Evolutionary conservation across 345 rosid species (phyloP), one percentile per base, ranked within the genome.

Genomic region (Brassica cretica): DNA sequence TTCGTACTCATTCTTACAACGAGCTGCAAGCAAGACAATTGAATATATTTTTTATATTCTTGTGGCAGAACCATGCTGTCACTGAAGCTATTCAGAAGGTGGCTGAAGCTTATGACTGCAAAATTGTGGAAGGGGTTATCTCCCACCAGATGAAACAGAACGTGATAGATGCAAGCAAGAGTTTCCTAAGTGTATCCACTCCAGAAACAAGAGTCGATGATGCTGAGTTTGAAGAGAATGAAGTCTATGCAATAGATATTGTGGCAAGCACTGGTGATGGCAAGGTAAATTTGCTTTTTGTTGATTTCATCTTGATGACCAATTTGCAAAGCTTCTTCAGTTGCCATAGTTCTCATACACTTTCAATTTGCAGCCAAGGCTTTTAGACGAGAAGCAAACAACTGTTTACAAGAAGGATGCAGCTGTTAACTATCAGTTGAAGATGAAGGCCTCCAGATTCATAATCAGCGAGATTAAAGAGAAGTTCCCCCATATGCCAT

Each of bases 371-470:
- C 91, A 96, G 99, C 99, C 99, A 1, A 93, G 87, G 84, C 83
- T 96, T 58, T 79, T 96, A 81, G 99, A 96, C 67, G 99, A 96
- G 89, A 96, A 88, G 84, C 94, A 91, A 75, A 96, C 99, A 1
- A 96, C 98, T 41, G 75, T 96, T 66, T 96, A 96, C 76, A 96
- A 88, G 86, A 93, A 93, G 80, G 98, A 96, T 14, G 94, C 87
- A 58, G 87, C 84, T 85, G 87, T 84, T 81, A 90, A 78, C 70
- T 96, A 96, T 85, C 97, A 91, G 81, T 84, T 96, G 84, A 96
- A 93, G 77, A 91, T 96, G 99, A 96, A 93, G 85, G 92, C 99
- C 53, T 96, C 99, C 68, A 86, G 99, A 83, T 96, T 96, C 84
- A 91, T 91, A 78, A 86, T 93, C 83, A 93, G 98, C 72, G 99